Conservation (phyloP, 139 green algal genomes). For the Chlamydomonas applanata region DNA sequence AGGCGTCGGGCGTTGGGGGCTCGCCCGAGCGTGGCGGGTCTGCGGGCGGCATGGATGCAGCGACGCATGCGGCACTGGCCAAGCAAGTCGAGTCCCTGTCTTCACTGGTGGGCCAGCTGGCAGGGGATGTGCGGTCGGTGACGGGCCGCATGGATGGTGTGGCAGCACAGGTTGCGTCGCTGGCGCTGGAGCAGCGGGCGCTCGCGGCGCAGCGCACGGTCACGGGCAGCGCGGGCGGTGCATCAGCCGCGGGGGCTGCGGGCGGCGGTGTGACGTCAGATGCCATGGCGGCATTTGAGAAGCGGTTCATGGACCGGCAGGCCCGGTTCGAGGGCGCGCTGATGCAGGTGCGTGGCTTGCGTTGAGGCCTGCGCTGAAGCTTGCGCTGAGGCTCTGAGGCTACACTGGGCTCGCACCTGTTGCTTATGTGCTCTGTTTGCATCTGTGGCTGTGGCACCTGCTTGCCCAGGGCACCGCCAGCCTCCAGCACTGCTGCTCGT, state of each 20-base stretch:
- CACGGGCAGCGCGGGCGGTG: neutral
- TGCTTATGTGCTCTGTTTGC: neutral
- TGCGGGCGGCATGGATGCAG: neutral
- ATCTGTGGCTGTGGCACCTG: too few species aligned
- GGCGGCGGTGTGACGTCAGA: neutral
- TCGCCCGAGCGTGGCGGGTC: neutral
- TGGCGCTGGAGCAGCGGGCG: neutral
- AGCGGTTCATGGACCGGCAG: constrained; percentile 29
- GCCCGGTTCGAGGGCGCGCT: constrained; percentile 43
- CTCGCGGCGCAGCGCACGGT: neutral
- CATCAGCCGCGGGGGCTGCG: neutral
- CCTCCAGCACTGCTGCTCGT: neutral
- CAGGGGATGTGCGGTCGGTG: neutral
- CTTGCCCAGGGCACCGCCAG: neutral
- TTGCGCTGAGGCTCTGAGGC: neutral
- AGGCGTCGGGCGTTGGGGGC: constrained; percentile 1
- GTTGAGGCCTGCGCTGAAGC: neutral
- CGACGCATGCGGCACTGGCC: neutral
- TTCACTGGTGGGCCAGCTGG: constrained; percentile 6
- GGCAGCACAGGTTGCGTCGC: neutral
- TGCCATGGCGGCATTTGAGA: constrained; percentile 22
- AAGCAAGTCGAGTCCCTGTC: constrained; percentile 16
- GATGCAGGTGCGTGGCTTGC: constrained; percentile 31
- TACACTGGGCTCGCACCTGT: neutral
- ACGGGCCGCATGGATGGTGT: neutral